Evolutionary conservation across 129 eudicot species (phyloP).

Genomic region (Calendula officinalis): DNA sequence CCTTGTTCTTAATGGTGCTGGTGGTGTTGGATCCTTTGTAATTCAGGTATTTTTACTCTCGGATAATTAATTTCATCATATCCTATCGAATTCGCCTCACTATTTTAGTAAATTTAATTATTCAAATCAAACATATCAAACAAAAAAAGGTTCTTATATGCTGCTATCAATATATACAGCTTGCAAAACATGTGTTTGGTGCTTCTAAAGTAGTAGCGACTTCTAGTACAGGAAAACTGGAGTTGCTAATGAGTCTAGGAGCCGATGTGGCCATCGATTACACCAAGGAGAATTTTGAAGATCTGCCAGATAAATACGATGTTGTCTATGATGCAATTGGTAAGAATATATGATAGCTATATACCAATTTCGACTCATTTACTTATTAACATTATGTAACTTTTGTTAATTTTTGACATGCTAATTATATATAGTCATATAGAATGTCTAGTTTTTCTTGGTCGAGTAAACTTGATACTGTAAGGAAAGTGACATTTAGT

Average conservation of each 20-base stretch:
- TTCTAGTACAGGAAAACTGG: conserved; percentile 75
- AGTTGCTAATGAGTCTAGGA: conserved; percentile 78
- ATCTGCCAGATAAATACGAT: conserved; percentile 74
- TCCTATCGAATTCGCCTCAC: background rate
- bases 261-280: conserved; percentile 88
- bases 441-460: too few species aligned
- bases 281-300: conserved; percentile 86
- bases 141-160: background rate
- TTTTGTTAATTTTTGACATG: background rate
- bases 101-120: background rate
- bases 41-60: conserved; percentile 58
- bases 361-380: background rate
- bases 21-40: conserved; percentile 87
- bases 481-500: too few species aligned
- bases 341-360: conserved; percentile 30
- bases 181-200: conserved; percentile 83
- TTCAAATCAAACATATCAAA: too few species aligned
- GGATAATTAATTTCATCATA: background rate
- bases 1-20: conserved; percentile 86
- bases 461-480: too few species aligned
- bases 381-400: background rate
- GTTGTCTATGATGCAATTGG: conserved; percentile 89
- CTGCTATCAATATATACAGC: conserved; percentile 33
- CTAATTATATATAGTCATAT: background rate
- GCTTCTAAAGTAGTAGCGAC: conserved; percentile 90